These are phyloP conservation scores for Cyberlindnera suaveolens DNA, from an alignment of 805 yeast genomes.

Conservation along the genomic window DNA sequence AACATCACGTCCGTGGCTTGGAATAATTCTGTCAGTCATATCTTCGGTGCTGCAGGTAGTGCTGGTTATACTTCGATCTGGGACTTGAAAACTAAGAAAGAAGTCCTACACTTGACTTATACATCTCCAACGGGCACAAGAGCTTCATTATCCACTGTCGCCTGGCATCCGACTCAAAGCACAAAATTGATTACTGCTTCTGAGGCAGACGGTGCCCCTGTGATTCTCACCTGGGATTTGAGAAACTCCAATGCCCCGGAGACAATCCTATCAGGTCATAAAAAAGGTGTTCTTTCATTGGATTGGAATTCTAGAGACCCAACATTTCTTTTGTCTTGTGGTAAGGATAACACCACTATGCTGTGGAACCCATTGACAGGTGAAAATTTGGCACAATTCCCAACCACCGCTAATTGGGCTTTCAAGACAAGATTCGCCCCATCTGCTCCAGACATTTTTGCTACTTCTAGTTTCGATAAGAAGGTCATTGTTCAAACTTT, in stretches of 20 bases:
- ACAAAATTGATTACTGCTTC: slow-evolving; percentile 87
- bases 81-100: slow-evolving; percentile 85
- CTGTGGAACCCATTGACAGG: slow-evolving; percentile 88
- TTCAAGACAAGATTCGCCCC: slow-evolving; percentile 89
- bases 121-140: slow-evolving; percentile 44
- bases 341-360: slow-evolving; percentile 81
- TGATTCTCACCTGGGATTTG: slow-evolving; percentile 87
- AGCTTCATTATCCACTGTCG: slow-evolving; percentile 73
- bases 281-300: slow-evolving; percentile 79
- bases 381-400: slow-evolving; percentile 73
- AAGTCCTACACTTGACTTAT: slow-evolving; percentile 80
- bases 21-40: slow-evolving; percentile 80
- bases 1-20: slow-evolving; percentile 79
- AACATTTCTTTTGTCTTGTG: slow-evolving; percentile 75
- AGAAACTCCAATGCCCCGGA: slow-evolving; percentile 93
- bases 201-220: slow-evolving; percentile 72
- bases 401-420: slow-evolving; percentile 90
- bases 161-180: slow-evolving; percentile 91
- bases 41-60: slow-evolving; percentile 84
- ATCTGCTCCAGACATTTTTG: slow-evolving; percentile 80
- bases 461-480: slow-evolving; percentile 83
- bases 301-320: slow-evolving; percentile 93
- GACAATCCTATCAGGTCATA: slow-evolving; percentile 66
- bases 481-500: slow-evolving; percentile 74
- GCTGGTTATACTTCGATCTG: slow-evolving; percentile 87